A percentile compares a stretch with the other conserved stretches of the same genome.
These are phyloP conservation scores for Gremmenia infestans DNA, from an alignment of 2,329 filamentous ascomycete genomes.

Conservation along the genomic window DNA sequence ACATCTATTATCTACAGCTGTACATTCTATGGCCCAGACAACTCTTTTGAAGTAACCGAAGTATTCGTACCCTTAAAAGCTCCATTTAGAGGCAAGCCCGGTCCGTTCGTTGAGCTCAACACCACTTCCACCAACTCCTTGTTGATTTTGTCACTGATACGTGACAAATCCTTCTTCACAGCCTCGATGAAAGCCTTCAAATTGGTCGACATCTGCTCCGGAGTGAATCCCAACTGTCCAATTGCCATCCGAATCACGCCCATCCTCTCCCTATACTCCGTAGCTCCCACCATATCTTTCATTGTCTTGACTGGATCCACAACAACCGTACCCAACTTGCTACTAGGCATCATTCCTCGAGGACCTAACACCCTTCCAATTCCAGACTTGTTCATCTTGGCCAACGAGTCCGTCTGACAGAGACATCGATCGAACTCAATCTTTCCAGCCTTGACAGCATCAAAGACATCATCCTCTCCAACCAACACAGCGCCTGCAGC, in stretches of 20 bases:
- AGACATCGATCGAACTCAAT: constrained; percentile 88
- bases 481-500: constrained; percentile 76
- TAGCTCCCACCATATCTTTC: constrained; percentile 75
- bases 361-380: constrained; percentile 82
- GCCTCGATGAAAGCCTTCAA: constrained; percentile 70
- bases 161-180: constrained; percentile 71
- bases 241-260: constrained; percentile 87
- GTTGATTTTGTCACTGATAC: constrained; percentile 55
- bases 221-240: constrained; percentile 83
- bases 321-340: constrained; percentile 84
- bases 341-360: constrained; percentile 84
- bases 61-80: constrained; percentile 62
- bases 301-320: constrained; percentile 71
- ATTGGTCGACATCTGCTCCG: constrained; percentile 80
- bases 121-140: constrained; percentile 76
- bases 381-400: constrained; percentile 73
- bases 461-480: constrained; percentile 82
- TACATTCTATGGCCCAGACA: constrained; percentile 42
- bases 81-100: constrained; percentile 82
- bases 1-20: constrained; percentile 36
- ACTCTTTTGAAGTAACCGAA: constrained; percentile 46
- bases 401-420: constrained; percentile 74
- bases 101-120: constrained; percentile 79
- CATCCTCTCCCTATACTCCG: constrained; percentile 78
- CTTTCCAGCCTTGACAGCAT: constrained; percentile 63